phyloP scores from a whole-genome alignment of 495 filamentous ascomycete genomes.

The Aspergillus bridgeri region DNA sequence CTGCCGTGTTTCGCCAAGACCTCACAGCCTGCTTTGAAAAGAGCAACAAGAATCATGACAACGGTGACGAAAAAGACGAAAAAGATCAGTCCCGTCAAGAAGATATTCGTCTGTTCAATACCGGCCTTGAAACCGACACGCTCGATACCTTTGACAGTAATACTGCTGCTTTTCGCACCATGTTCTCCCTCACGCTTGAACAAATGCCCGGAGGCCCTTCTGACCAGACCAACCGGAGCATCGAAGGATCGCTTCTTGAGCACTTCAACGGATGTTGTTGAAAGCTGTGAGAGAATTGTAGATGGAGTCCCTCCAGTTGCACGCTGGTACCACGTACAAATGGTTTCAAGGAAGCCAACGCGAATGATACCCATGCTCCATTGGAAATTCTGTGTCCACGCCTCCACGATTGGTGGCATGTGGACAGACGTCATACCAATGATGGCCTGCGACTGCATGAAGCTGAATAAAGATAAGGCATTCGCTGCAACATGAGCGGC shows the following conservation, averaged over 20 bases:
- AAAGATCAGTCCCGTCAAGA: conserved; percentile 87
- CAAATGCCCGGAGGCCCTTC: conserved; percentile 46
- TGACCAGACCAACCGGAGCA: conserved; percentile 36
- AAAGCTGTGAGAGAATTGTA: conserved; percentile 69
- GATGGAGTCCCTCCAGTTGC: conserved; percentile 87
- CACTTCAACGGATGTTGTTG: conserved; percentile 77
- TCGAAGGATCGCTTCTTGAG: conserved; percentile 56
- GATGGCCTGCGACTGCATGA: conserved; percentile 97
- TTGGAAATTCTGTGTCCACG: conserved; percentile 98
- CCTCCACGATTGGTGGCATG: conserved; percentile 82
- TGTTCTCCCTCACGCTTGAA: conserved; percentile 49
- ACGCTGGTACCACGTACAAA: conserved; percentile 95
- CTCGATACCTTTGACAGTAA: conserved; percentile 80
- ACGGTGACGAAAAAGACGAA: conserved; percentile 78
- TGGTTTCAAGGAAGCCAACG: conserved; percentile 79
- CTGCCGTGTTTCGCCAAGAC: conserved; percentile 64
- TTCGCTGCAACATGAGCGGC: conserved; percentile 94
- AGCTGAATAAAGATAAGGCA: conserved; percentile 86
- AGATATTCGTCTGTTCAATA: conserved; percentile 92
- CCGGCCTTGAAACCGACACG: conserved; percentile 81
- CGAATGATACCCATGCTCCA: conserved; percentile 98
- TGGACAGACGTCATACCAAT: conserved; percentile 81
- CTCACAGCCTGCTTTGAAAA: conserved; percentile 81
- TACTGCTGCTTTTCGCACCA: conserved; percentile 50
- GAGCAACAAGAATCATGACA: conserved; percentile 66